Percentiles rank a stretch among this genome's conserved stretches.
These are phyloP conservation scores for Chenopodium berlandieri DNA, from an alignment of 148 eudicot species.

Conservation along the genomic window DNA sequence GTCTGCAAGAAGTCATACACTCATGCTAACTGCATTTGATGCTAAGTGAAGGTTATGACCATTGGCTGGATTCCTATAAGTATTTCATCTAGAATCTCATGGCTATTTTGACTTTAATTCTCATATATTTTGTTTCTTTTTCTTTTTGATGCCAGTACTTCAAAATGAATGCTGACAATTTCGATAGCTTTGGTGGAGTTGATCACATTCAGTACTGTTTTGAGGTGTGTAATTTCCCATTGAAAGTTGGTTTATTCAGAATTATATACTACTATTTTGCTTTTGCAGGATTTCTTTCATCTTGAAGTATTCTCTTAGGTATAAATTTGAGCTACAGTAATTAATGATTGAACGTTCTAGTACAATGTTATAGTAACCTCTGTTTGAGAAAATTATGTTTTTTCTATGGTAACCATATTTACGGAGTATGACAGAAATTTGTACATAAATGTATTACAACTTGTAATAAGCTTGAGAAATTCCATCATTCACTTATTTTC, in stretches of 20 bases:
- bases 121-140: not conserved
- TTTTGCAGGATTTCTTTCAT: not conserved
- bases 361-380: not conserved
- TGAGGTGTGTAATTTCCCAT: conserved; percentile 48
- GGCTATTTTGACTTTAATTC: not conserved
- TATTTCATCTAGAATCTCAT: conserved; percentile 6
- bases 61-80: not conserved
- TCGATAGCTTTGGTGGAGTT: conserved; percentile 63
- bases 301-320: not conserved
- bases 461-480: not conserved
- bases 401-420: not conserved
- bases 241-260: not conserved
- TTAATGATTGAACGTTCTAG: not conserved
- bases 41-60: not conserved
- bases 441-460: no score
- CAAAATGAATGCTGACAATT: conserved; percentile 81
- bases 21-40: not conserved
- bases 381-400: not conserved
- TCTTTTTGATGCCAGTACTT: conserved; percentile 58
- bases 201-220: conserved; percentile 92
- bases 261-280: not conserved
- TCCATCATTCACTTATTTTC: not conserved
- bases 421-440: not conserved
- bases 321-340: not conserved
- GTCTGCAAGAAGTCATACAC: not conserved